Evolutionary conservation across 257 asterid genomes (phyloP).

Genomic region (Pogostemon cablin): DNA sequence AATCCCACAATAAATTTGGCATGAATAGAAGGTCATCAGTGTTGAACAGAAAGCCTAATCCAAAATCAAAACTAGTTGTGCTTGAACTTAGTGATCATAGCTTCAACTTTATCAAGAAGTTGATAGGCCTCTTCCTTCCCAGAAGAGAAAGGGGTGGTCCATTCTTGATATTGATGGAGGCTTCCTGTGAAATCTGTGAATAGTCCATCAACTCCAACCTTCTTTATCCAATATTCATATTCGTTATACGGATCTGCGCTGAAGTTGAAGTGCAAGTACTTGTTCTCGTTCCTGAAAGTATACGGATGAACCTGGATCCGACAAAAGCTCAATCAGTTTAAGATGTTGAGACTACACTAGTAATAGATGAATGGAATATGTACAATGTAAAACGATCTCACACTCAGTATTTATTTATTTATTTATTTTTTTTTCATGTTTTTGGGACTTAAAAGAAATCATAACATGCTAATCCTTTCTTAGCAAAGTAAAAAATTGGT

Average conservation of each 20-base stretch:
- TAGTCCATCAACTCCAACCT: constrained; percentile 85
- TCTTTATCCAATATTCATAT: constrained; percentile 74
- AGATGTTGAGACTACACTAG: not conserved
- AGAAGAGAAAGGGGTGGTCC: constrained; percentile 59
- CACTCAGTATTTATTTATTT: no score
- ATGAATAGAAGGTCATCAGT: no score
- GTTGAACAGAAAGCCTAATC: not conserved
- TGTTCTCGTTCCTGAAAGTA: constrained; percentile 81
- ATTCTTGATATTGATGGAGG: constrained; percentile 82
- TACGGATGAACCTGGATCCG: constrained; percentile 86
- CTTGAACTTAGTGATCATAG: constrained; percentile 60
- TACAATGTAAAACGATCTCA: no score
- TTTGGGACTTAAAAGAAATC: no score
- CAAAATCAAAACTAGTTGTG: constrained; percentile 32
- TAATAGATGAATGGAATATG: no score
- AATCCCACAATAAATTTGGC: no score
- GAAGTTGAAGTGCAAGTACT: constrained; percentile 81
- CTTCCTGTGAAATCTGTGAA: constrained; percentile 95
- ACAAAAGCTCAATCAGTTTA: no score
- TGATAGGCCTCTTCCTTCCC: constrained; percentile 54
- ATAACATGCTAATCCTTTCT: not conserved
- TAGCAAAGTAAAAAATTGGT: constrained; percentile 1
- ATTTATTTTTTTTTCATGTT: no score
- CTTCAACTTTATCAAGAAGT: constrained; percentile 57
- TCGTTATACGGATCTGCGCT: constrained; percentile 86